Evolutionary conservation across 2,329 filamentous ascomycete genomes (phyloP), one percentile per base, ranked within the genome.

Genomic region (Arthrobotrys sphaeroides): DNA sequence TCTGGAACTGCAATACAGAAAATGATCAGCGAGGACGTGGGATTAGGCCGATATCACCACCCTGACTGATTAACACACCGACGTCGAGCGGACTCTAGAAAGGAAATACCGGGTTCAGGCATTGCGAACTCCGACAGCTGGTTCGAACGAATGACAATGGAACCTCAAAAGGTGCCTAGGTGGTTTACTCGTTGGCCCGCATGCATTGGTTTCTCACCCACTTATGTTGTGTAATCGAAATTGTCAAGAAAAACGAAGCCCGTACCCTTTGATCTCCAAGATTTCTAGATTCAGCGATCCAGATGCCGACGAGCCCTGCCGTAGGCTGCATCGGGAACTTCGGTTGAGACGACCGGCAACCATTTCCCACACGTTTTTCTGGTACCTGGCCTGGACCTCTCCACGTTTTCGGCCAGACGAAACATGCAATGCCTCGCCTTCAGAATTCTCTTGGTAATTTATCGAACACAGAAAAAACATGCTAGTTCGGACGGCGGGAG

Each of bases 311-410:
- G 24, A 24, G 9, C 22, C 40, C 60, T 73, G 60, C 68, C 68
- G 68, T 43, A 40, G 10, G 28, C 60, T 61, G 53, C 49, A 73
- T 72, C 22, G 28, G 67, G 67, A 72, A 72, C 57, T 62, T 42
- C 68, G 59, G 68, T 55, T 47, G 68, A 73, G 68, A 73, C 51
- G 26, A 42, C 47, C 49, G 59, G 60, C 67, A 55, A 68, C 22
- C 20, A 38, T 60, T 60, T 60, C 31, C n/a, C n/a, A n/a, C 36
- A 24, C 18, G 12, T 28, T 40, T 24, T 28, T 40, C n/a, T 28
- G 43, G 28, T 49, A 31, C 36, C 33, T 68, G 51, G 51, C 40
- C n/a, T n/a, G n/a, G n/a, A n/a, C n/a, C 51, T 47, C 42, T 47
- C 51, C 64, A 49, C 64, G 40, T 68, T 68, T 68, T 38, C 64